These are phyloP conservation scores for Erythrophleum ivorense DNA, from an alignment of 331 rosid genomes.

Conservation along the genomic window DNA sequence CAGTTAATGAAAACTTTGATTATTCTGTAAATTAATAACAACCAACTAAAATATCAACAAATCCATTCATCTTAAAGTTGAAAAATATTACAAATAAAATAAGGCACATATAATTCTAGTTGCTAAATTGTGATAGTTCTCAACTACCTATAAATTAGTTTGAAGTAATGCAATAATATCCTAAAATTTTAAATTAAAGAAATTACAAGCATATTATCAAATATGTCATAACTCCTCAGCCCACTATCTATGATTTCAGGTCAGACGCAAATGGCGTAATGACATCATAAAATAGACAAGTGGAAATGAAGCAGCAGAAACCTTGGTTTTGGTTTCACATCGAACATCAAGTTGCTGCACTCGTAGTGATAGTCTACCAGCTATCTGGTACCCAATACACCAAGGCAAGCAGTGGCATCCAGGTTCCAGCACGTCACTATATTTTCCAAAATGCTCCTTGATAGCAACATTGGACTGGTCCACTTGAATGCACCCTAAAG, in stretches of 20 bases:
- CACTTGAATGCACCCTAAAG: slow-evolving; percentile 64
- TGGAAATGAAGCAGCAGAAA: slow-evolving; percentile 32
- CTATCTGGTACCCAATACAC: slow-evolving; percentile 70
- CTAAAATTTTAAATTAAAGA: slow-evolving; percentile 1
- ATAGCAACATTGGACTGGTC: slow-evolving; percentile 78
- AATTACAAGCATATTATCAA: slow-evolving; percentile 8
- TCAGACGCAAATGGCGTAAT: slow-evolving; percentile 19
- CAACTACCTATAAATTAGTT: background rate
- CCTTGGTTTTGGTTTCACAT: slow-evolving; percentile 87
- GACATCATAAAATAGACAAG: slow-evolving; percentile 21
- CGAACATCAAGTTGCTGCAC: slow-evolving; percentile 78
- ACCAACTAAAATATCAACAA: slow-evolving; percentile 1
- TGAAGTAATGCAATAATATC: background rate
- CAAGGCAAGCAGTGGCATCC: slow-evolving; percentile 88
- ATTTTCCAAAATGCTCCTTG: slow-evolving; percentile 74
- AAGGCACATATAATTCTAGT: background rate
- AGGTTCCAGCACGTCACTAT: slow-evolving; percentile 63
- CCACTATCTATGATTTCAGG: background rate
- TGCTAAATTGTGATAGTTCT: background rate
- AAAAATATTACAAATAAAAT: background rate
- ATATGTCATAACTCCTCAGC: slow-evolving; percentile 7
- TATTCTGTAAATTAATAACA: background rate
- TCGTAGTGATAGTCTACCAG: slow-evolving; percentile 73
- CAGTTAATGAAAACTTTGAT: background rate
- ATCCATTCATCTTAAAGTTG: background rate